Conservation (phyloP, 176 grass and related monocot genomes). For the Rhynchospora pubera region DNA sequence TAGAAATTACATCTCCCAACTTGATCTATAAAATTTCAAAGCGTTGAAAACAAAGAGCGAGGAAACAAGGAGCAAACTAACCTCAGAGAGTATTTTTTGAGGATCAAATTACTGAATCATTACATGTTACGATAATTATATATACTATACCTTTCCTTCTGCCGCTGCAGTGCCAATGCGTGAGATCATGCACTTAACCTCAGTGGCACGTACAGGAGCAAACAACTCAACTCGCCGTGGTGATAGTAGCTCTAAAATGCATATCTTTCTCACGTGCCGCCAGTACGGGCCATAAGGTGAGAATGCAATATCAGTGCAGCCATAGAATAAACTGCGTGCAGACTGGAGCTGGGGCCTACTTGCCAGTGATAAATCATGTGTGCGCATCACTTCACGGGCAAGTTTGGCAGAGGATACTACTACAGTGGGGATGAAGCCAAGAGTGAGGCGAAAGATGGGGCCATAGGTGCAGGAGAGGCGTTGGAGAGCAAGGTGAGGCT, state of each 20-base stretch:
- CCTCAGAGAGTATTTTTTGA: no score
- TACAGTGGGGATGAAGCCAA: conserved; percentile 41
- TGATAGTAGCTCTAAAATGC: conserved; percentile 43
- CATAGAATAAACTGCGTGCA: conserved; percentile 27
- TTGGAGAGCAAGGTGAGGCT: conserved; percentile 25
- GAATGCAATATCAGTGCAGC: conserved; percentile 26
- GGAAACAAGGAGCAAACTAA: neutral
- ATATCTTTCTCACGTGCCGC: conserved; percentile 42
- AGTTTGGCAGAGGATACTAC: conserved; percentile 40
- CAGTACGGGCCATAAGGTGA: conserved; percentile 40
- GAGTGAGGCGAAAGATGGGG: conserved; percentile 37
- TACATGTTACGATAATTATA: no score
- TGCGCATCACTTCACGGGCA: conserved; percentile 38
- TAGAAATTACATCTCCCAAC: neutral
- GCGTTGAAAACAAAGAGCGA: no score
- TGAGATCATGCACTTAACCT: conserved; percentile 24
- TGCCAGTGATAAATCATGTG: conserved; percentile 42
- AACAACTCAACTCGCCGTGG: conserved; percentile 20
- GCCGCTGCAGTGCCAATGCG: conserved; percentile 3
- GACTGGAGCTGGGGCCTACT: conserved; percentile 15
- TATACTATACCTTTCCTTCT: neutral
- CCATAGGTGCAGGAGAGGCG: conserved; percentile 30
- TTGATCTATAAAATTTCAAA: no score
- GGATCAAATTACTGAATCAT: no score
- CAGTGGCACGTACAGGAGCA: conserved; percentile 23